Conservation (phyloP, 148 eudicot genomes). For the Spergularia bocconei region DNA sequence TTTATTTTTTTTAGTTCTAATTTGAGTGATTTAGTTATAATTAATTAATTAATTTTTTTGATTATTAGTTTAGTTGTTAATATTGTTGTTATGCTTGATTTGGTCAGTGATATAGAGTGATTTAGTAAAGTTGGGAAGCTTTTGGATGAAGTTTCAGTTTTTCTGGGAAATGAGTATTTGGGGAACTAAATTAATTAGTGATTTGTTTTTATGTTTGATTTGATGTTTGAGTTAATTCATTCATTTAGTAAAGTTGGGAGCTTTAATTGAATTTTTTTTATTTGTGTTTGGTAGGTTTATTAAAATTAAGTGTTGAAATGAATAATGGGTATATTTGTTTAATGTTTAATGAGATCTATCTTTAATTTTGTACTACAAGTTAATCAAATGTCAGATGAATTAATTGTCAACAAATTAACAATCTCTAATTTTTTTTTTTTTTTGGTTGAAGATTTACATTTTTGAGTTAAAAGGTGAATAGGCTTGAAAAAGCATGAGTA, state of each 20-base stretch:
- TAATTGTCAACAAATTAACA: no score
- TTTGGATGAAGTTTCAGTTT: slow-evolving; percentile 2
- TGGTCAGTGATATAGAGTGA: neutral
- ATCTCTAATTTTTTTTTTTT: no score
- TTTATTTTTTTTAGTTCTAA: neutral
- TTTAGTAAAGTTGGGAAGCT: neutral
- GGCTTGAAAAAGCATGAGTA: neutral
- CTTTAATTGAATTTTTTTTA: neutral
- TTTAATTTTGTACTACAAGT: neutral
- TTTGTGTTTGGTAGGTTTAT: neutral
- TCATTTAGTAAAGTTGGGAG: neutral
- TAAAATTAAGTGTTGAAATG: neutral
- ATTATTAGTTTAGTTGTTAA: neutral
- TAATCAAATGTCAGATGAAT: no score
- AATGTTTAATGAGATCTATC: neutral
- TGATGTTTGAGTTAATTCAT: neutral
- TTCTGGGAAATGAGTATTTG: slow-evolving; percentile 9
- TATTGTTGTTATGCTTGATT: neutral
- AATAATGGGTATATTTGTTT: neutral
- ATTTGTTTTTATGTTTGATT: neutral
- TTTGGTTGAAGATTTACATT: neutral
- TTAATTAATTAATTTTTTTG: neutral
- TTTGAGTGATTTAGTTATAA: neutral
- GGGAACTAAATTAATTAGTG: neutral
- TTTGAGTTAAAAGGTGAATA: neutral